phyloP scores from a whole-genome alignment of 1,139 yeast species.

The Scheffersomyces illinoinensis region DNA sequence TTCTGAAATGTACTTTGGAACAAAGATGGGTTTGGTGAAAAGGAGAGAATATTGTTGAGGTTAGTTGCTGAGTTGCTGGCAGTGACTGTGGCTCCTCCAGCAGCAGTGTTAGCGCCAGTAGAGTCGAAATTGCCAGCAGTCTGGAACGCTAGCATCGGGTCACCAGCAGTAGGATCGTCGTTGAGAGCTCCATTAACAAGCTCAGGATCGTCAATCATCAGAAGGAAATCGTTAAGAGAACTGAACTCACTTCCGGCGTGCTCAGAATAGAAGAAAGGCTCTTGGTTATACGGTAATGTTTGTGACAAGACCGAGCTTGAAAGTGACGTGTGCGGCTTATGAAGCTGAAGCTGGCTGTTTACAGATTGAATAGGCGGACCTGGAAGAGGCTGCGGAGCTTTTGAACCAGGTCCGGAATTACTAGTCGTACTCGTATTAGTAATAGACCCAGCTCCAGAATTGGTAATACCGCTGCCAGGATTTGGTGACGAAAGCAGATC shows the following conservation, averaged over 20 bases:
- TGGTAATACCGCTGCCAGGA: neutral
- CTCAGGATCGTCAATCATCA: constrained; percentile 87
- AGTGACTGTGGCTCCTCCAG: neutral
- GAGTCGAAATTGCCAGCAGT: neutral
- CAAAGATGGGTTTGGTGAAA: constrained; percentile 30
- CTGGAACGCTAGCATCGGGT: constrained; percentile 24
- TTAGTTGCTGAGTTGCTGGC: constrained; percentile 7
- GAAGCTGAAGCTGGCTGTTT: neutral
- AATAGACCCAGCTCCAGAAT: neutral
- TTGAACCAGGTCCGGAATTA: neutral
- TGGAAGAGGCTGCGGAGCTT: neutral
- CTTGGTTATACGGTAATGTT: constrained; percentile 56
- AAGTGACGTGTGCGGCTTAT: constrained; percentile 7
- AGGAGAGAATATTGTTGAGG: constrained; percentile 27
- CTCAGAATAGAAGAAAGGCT: constrained; percentile 81
- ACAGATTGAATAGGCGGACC: neutral
- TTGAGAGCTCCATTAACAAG: constrained; percentile 53
- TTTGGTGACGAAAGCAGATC: neutral
- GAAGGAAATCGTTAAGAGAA: constrained; percentile 82
- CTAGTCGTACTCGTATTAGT: neutral
- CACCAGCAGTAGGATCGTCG: constrained; percentile 29
- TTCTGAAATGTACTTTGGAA: constrained; percentile 20
- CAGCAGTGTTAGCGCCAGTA: constrained; percentile 8
- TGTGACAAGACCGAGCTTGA: constrained; percentile 39
- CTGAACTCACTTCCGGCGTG: constrained; percentile 94